Conservation (phyloP, 768 basidiomycete genomes). For the Suillus alpinus region DNA sequence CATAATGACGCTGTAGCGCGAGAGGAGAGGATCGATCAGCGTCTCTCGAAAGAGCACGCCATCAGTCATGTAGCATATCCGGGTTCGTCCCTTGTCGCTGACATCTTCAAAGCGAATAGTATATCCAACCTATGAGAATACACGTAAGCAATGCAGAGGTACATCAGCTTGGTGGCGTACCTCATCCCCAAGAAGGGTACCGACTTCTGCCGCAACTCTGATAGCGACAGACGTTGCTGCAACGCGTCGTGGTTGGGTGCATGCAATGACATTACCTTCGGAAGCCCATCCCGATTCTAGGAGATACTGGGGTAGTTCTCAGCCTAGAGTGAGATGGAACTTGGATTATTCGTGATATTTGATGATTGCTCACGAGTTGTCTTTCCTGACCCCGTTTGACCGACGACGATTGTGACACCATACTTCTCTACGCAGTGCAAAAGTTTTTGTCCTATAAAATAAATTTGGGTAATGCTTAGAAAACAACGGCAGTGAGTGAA, state of each 20-base stretch:
- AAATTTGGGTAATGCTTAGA: neutral
- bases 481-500: conserved; percentile 5
- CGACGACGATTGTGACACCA: conserved; percentile 85
- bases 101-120: conserved; percentile 97
- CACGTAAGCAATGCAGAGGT: conserved; percentile 20
- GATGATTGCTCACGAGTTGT: conserved; percentile 75
- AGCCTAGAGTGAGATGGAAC: conserved; percentile 11
- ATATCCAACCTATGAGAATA: conserved; percentile 77
- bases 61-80: conserved; percentile 95
- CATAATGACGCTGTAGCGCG: conserved; percentile 95
- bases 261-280: conserved; percentile 81
- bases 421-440: conserved; percentile 82
- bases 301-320: conserved; percentile 95
- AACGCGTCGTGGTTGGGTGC: conserved; percentile 90
- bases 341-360: neutral
- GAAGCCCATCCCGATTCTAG: conserved; percentile 91
- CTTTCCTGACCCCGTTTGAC: conserved; percentile 96
- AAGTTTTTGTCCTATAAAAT: conserved; percentile 63
- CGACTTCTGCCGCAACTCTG: conserved; percentile 91
- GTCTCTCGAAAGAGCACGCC: conserved; percentile 97
- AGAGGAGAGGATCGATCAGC: conserved; percentile 87
- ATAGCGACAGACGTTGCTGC: conserved; percentile 93
- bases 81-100: conserved; percentile 77
- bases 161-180: conserved; percentile 33
- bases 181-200: conserved; percentile 84